Evolutionary conservation across 352 stramenopile genomes (phyloP).

Genomic region (Elongisporangium undulatum): DNA sequence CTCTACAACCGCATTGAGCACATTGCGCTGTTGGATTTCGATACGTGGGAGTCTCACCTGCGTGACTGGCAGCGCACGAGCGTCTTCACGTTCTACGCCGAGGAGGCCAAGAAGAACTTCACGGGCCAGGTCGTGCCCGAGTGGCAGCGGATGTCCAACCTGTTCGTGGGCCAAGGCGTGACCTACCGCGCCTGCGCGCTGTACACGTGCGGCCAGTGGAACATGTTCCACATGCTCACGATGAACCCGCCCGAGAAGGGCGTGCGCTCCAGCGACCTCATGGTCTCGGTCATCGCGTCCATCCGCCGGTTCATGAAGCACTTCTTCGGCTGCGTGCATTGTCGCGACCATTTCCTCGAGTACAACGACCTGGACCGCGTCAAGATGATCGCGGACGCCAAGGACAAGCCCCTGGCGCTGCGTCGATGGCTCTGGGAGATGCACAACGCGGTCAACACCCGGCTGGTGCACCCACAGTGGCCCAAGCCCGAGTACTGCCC

Average conservation of each 20-base stretch:
- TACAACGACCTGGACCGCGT: constrained; percentile 70
- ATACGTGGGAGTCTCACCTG: constrained; percentile 60
- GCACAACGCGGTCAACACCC: constrained; percentile 84
- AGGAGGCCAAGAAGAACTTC: constrained; percentile 53
- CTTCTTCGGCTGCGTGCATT: constrained; percentile 81
- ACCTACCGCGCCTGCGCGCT: constrained; percentile 66
- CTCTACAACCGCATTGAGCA: constrained; percentile 41
- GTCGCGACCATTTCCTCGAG: constrained; percentile 72
- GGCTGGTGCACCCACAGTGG: constrained; percentile 68
- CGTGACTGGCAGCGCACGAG: constrained; percentile 55
- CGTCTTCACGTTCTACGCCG: constrained; percentile 43
- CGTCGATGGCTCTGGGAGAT: constrained; percentile 82
- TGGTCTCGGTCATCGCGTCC: constrained; percentile 65
- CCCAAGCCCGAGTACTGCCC: constrained; percentile 70
- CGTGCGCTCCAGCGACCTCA: constrained; percentile 34
- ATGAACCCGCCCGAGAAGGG: constrained; percentile 52
- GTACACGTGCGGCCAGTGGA: constrained; percentile 85
- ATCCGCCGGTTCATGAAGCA: constrained; percentile 84
- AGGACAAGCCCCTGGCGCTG: constrained; percentile 60
- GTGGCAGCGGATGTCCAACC: constrained; percentile 57
- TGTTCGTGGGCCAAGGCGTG: constrained; percentile 62
- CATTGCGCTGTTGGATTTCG: constrained; percentile 64
- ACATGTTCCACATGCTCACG: constrained; percentile 85
- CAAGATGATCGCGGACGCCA: constrained; percentile 51
- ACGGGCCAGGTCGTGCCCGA: constrained; percentile 40